phyloP scores from a whole-genome alignment of 2,329 filamentous ascomycete species.

The Mariannaea elegans region DNA sequence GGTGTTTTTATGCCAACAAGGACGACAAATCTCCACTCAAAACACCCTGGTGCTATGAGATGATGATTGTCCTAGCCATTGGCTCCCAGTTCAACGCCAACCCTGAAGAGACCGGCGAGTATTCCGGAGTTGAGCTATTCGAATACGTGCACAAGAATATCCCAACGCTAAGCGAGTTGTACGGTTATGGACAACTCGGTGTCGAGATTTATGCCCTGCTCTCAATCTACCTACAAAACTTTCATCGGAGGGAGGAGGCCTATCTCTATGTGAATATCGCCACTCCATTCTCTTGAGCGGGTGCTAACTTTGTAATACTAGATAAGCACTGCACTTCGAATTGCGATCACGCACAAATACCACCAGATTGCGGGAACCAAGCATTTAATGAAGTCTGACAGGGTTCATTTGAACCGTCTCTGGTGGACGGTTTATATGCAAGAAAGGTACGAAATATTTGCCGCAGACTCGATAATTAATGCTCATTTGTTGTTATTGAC shows the following conservation, averaged over 20 bases:
- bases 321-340: slow-evolving; percentile 41
- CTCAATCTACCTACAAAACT: slow-evolving; percentile 36
- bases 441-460: slow-evolving; percentile 31
- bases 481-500: neutral
- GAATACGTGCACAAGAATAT: slow-evolving; percentile 41
- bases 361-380: slow-evolving; percentile 39
- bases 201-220: slow-evolving; percentile 42
- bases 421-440: slow-evolving; percentile 31
- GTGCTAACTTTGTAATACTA: neutral
- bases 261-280: slow-evolving; percentile 34
- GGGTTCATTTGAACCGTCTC: slow-evolving; percentile 25
- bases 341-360: slow-evolving; percentile 42
- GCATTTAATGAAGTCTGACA: slow-evolving; percentile 39
- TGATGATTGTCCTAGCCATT: slow-evolving; percentile 40
- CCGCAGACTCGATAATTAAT: neutral
- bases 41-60: slow-evolving; percentile 38
- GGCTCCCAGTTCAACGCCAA: slow-evolving; percentile 37
- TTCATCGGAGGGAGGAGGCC: slow-evolving; percentile 39
- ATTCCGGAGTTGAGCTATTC: slow-evolving; percentile 32
- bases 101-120: slow-evolving; percentile 37
- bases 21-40: slow-evolving; percentile 33
- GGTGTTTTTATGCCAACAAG: slow-evolving; percentile 37
- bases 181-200: slow-evolving; percentile 39
- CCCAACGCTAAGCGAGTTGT: slow-evolving; percentile 38
- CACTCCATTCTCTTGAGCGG: fast-evolving